A percentile compares a stretch with the other conserved stretches of the same genome.
These are phyloP conservation scores for Arthrocladium fulminans DNA, from an alignment of 2,329 filamentous ascomycete genomes.

Conservation along the genomic window DNA sequence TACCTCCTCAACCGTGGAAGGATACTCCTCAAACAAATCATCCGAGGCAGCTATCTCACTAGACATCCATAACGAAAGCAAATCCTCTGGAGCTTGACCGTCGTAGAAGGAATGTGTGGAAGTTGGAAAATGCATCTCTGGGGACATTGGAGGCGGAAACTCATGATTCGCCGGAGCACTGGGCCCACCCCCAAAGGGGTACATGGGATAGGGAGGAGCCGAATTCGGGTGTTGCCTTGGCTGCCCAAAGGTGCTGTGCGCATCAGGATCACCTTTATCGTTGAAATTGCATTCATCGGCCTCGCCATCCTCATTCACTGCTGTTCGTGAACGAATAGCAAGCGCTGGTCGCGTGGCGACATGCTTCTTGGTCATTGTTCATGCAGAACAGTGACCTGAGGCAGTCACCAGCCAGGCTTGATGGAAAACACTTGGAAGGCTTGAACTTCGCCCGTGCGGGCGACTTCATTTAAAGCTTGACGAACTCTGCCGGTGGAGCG, in stretches of 20 bases:
- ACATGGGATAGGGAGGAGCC: background rate
- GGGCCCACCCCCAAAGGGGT: background rate
- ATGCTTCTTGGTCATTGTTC: too few species aligned
- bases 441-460: too few species aligned
- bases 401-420: too few species aligned
- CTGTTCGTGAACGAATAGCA: too few species aligned
- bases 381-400: too few species aligned
- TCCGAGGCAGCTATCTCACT: background rate
- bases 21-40: background rate
- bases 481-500: too few species aligned
- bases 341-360: too few species aligned
- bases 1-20: background rate
- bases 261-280: background rate
- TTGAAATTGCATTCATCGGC: too few species aligned
- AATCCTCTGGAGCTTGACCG: background rate
- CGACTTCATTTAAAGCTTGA: too few species aligned
- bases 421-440: too few species aligned
- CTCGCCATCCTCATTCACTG: too few species aligned
- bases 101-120: background rate
- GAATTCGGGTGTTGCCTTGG: background rate
- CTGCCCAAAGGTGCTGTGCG: background rate
- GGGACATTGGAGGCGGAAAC: background rate
- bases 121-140: background rate
- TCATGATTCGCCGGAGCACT: background rate
- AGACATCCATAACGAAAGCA: background rate